A percentile compares a stretch with the other conserved stretches of the same genome.
These are phyloP conservation scores for Blastomyces silverae DNA, from an alignment of 2,329 filamentous ascomycete genomes.

Conservation along the genomic window DNA sequence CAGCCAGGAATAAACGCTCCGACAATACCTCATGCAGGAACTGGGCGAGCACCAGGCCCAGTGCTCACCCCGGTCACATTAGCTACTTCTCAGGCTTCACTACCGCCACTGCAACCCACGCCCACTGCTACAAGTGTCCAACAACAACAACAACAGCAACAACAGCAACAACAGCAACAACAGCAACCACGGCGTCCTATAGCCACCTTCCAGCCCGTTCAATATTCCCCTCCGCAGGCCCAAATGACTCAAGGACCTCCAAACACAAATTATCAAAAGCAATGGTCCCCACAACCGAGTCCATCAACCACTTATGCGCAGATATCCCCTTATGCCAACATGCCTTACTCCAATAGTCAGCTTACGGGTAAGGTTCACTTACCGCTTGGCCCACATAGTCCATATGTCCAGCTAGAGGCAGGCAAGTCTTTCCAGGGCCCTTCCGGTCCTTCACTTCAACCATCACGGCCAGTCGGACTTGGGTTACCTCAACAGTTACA, in stretches of 20 bases:
- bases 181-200: neutral
- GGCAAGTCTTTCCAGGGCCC: conserved; percentile 12
- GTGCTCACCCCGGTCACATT: neutral
- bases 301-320: conserved; percentile 30
- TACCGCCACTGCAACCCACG: neutral
- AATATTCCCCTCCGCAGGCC: conserved; percentile 8
- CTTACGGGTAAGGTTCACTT: conserved; percentile 14
- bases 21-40: conserved; percentile 1
- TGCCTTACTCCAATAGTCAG: conserved; percentile 16
- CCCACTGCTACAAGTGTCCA: neutral
- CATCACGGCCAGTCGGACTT: neutral
- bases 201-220: conserved; percentile 1
- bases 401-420: conserved; percentile 16
- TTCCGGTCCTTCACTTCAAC: conserved; percentile 1
- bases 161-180: neutral
- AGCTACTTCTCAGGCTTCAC: neutral
- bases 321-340: conserved; percentile 22
- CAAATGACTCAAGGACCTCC: conserved; percentile 6
- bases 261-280: conserved; percentile 31
- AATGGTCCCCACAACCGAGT: conserved; percentile 31
- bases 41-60: neutral
- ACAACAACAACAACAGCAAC: neutral
- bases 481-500: conserved; percentile 1
- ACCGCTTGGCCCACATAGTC: conserved; percentile 16
- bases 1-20: conserved; percentile 8